A percentile compares a stretch with the other conserved stretches of the same genome.
Evolutionary conservation across 2,329 filamentous ascomycete genomes (phyloP).

Genomic region (Mollisiaceae sp.): DNA sequence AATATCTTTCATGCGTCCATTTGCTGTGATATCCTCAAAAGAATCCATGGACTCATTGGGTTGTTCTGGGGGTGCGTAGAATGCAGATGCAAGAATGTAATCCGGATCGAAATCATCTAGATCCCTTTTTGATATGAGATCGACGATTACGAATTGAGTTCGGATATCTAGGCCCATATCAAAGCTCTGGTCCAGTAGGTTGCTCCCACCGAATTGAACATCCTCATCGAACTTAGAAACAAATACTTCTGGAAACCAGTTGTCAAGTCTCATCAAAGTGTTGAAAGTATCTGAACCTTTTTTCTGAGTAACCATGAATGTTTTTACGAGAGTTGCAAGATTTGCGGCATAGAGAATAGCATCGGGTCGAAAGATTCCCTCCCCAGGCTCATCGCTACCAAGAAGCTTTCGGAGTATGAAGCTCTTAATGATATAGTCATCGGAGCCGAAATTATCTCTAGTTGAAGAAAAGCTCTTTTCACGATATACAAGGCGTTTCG

Average conservation of each 20-base stretch:
- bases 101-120: slow-evolving; percentile 46
- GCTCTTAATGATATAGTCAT: slow-evolving; percentile 45
- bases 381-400: slow-evolving; percentile 32
- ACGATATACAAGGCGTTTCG: slow-evolving; percentile 21
- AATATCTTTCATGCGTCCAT: slow-evolving; percentile 42
- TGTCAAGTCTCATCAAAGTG: slow-evolving; percentile 42
- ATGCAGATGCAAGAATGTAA: slow-evolving; percentile 47
- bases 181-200: slow-evolving; percentile 50
- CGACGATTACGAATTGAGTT: slow-evolving; percentile 57
- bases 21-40: slow-evolving; percentile 44
- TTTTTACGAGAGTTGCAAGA: slow-evolving; percentile 45
- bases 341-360: slow-evolving; percentile 51
- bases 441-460: slow-evolving; percentile 28
- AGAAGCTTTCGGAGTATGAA: slow-evolving; percentile 42
- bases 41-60: slow-evolving; percentile 37
- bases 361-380: slow-evolving; percentile 43
- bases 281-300: slow-evolving; percentile 26
- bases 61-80: slow-evolving; percentile 43
- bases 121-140: slow-evolving; percentile 44
- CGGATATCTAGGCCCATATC: slow-evolving; percentile 57
- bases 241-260: slow-evolving; percentile 43
- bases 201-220: slow-evolving; percentile 45
- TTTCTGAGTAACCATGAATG: slow-evolving; percentile 43
- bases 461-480: slow-evolving; percentile 30
- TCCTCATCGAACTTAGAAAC: slow-evolving; percentile 38